phyloP scores from a whole-genome alignment of 441 rosid genomes.

The Euphorbia schlechtendalii region DNA sequence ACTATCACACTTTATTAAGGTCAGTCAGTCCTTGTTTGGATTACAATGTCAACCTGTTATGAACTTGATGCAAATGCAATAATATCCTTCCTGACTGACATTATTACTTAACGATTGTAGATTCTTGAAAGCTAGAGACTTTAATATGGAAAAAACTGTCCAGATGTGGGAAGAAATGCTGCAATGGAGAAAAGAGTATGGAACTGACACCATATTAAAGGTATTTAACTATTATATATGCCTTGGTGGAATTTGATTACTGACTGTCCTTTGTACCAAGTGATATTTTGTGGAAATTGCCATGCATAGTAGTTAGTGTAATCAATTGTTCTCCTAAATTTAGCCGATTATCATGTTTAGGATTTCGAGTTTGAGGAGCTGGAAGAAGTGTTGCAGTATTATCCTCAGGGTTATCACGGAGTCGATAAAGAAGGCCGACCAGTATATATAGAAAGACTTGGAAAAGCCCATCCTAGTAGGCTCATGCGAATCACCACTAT shows the following conservation, averaged over 20 bases:
- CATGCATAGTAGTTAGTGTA: too few species aligned
- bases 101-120: slow-evolving; percentile 31
- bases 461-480: slow-evolving; percentile 81
- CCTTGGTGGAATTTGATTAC: background rate
- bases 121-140: slow-evolving; percentile 90
- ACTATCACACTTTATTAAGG: slow-evolving; percentile 88
- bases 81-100: slow-evolving; percentile 13
- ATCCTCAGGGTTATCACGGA: slow-evolving; percentile 96
- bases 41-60: background rate
- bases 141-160: slow-evolving; percentile 69
- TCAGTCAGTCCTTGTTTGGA: slow-evolving; percentile 21
- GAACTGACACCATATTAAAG: slow-evolving; percentile 83
- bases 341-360: slow-evolving; percentile 26
- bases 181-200: slow-evolving; percentile 82
- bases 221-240: slow-evolving; percentile 30
- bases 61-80: slow-evolving; percentile 11
- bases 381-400: slow-evolving; percentile 87
- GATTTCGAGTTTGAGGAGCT: slow-evolving; percentile 87
- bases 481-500: slow-evolving; percentile 77
- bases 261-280: background rate
- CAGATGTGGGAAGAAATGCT: slow-evolving; percentile 99
- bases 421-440: slow-evolving; percentile 97
- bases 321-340: background rate
- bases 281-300: too few species aligned
- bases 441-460: slow-evolving; percentile 88